Evolutionary conservation across 2,329 filamentous ascomycete genomes (phyloP).

Genomic region (Calonectria leucothoes): DNA sequence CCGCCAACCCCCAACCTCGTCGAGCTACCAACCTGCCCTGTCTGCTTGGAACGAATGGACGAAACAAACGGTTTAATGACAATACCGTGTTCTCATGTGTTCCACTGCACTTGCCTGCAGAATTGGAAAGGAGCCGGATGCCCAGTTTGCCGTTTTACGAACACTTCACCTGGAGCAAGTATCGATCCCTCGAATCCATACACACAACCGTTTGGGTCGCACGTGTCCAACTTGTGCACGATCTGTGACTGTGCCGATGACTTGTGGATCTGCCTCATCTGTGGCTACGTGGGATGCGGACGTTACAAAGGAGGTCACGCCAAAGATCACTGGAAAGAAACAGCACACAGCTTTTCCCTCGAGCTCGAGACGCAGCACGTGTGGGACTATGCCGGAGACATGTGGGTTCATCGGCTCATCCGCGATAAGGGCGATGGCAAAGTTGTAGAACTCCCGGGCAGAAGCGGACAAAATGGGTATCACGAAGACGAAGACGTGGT

Average conservation of each 20-base stretch:
- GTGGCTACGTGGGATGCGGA: constrained; percentile 91
- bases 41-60: constrained; percentile 98
- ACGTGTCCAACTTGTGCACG: constrained; percentile 78
- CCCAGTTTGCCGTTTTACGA: constrained; percentile 92
- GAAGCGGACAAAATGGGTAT: constrained; percentile 49
- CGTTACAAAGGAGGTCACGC: constrained; percentile 95
- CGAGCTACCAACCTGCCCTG: constrained; percentile 94
- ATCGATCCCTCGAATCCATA: constrained; percentile 63
- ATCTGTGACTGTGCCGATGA: constrained; percentile 85
- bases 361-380: constrained; percentile 95
- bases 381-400: constrained; percentile 97
- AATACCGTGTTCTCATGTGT: constrained; percentile 96
- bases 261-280: constrained; percentile 96
- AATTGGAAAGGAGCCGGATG: constrained; percentile 97
- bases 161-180: constrained; percentile 50
- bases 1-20: constrained; percentile 83
- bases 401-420: constrained; percentile 95
- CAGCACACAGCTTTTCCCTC: constrained; percentile 90
- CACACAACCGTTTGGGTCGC: constrained; percentile 67
- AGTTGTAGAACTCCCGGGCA: constrained; percentile 85
- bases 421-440: constrained; percentile 94
- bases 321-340: constrained; percentile 92
- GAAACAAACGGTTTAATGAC: constrained; percentile 95
- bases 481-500: constrained; percentile 73
- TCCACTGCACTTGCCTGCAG: constrained; percentile 94